phyloP scores from a whole-genome alignment of 441 rosid genomes.

The Mallotus repandus region DNA sequence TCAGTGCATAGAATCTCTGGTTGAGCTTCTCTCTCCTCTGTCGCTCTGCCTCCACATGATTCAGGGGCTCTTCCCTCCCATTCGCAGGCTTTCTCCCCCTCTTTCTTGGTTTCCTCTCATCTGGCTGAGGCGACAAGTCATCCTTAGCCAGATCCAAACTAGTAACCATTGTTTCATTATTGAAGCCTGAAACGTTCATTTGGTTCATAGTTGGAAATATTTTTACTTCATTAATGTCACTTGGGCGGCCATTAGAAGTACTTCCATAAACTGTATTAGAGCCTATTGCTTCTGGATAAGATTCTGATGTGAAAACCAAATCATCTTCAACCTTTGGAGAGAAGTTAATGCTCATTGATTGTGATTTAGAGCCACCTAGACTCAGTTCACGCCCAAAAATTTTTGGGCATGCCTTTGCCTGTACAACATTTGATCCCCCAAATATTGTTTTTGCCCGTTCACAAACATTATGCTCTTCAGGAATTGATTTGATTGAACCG shows the following conservation, averaged over 20 bases:
- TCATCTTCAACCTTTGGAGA: conserved; percentile 80
- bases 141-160: conserved; percentile 54
- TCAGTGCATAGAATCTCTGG: conserved; percentile 85
- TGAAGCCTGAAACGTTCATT: conserved; percentile 35
- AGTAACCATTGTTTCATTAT: conserved; percentile 33
- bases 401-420: conserved; percentile 47
- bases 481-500: conserved; percentile 71
- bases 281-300: conserved; percentile 36
- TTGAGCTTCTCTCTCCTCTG: conserved; percentile 98
- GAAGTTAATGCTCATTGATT: conserved; percentile 67
- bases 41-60: conserved; percentile 96
- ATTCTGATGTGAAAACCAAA: conserved; percentile 51
- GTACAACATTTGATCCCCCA: conserved; percentile 45
- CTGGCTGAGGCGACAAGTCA: conserved; percentile 45
- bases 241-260: conserved; percentile 56
- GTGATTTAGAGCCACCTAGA: conserved; percentile 62
- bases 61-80: conserved; percentile 93
- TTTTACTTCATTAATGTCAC: conserved; percentile 45
- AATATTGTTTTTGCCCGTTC: conserved; percentile 53
- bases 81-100: conserved; percentile 95
- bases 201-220: conserved; percentile 43
- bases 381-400: conserved; percentile 83
- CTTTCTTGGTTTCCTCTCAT: conserved; percentile 79
- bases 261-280: conserved; percentile 50
- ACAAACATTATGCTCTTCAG: conserved; percentile 40